Evolutionary conservation across 805 yeast species (phyloP), one percentile per base, ranked within the genome.

Genomic region (Grigorovia humatica): DNA sequence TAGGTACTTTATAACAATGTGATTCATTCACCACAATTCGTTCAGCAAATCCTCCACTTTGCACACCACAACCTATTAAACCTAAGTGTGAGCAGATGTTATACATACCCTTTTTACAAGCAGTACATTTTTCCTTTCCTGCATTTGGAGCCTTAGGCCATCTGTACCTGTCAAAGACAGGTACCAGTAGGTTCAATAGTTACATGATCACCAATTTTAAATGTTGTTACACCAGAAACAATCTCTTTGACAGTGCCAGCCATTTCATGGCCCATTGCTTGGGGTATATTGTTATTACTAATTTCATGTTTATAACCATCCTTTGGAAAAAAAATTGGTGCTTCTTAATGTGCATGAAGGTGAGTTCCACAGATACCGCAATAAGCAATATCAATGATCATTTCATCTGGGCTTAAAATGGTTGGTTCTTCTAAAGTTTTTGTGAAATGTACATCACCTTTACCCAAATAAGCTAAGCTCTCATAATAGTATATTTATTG

Each of bases 281-380:
- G 66, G 1, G 81, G 81, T 13, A 73, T 59, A 44, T 63, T 60
- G 18, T 66, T 60, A 8, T 73, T 74, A 30, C 53, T 49, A 27
- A 78, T 62, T 43, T 66, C 68, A 51, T 75, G 70, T 2, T 57
- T 57, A 47, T 58, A 48, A 29, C 74, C 73, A 42, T 64, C 68
- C 52, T 69, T 63, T 5, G 72, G 74, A 65, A 79, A 79, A 61
- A 82, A 80, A 51, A 78, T 78, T 13, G 87, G 85, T 0, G 82
- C 83, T 29, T 75, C 79, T 29, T 68, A 56, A 57, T 71, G 80
- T 62, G 82, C 81, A 57, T 79, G 82, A 43, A 80, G 65, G 61
- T 80, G 85, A 1, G 82, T 73, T 27, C 85, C 85, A 59, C 86
- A 81, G 44, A 81, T 79, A 8, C 86, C 86, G 58, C 84, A 79